These are phyloP conservation scores for Yamadazyma buinensis DNA, from an alignment of 1,139 yeast genomes.

Conservation along the genomic window DNA sequence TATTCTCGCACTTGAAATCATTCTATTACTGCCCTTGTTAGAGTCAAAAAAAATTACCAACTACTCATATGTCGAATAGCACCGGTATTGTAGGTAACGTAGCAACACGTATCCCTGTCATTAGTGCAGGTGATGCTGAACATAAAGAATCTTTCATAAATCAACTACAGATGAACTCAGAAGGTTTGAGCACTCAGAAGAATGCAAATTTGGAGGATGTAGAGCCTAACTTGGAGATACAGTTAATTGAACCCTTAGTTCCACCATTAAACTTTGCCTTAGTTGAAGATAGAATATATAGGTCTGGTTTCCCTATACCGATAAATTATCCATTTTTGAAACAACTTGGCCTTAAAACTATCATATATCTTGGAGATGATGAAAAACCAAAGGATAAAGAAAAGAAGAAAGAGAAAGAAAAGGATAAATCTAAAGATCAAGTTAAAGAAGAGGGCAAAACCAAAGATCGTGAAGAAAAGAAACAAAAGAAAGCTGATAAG, in stretches of 20 bases:
- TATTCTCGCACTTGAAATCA: too few relatives aligned
- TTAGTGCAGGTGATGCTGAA: too few relatives aligned
- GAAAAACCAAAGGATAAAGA: slow-evolving; percentile 21
- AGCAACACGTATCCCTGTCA: too few relatives aligned
- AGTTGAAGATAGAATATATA: slow-evolving; percentile 80
- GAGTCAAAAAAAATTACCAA: too few relatives aligned
- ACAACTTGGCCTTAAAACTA: slow-evolving; percentile 68
- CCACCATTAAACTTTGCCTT: slow-evolving; percentile 91
- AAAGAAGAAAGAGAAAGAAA: slow-evolving; percentile 7
- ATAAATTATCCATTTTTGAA: slow-evolving; percentile 75
- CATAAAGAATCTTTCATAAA: too few relatives aligned
- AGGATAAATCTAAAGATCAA: slow-evolving; percentile 9
- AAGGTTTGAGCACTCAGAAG: too few relatives aligned
- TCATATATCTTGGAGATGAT: slow-evolving; percentile 77
- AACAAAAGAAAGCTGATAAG: slow-evolving; percentile 17
- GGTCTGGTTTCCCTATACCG: slow-evolving; percentile 93
- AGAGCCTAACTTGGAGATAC: too few relatives aligned
- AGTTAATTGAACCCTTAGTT: slow-evolving; percentile 30
- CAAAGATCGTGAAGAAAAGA: neutral
- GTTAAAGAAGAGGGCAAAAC: slow-evolving; percentile 21
- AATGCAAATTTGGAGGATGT: too few relatives aligned
- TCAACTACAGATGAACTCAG: too few relatives aligned
- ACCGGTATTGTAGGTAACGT: too few relatives aligned
- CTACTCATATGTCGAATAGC: too few relatives aligned
- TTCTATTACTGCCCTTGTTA: too few relatives aligned